Evolutionary conservation across 306 rosid genomes (phyloP).

Genomic region (Glycine latifolia): DNA sequence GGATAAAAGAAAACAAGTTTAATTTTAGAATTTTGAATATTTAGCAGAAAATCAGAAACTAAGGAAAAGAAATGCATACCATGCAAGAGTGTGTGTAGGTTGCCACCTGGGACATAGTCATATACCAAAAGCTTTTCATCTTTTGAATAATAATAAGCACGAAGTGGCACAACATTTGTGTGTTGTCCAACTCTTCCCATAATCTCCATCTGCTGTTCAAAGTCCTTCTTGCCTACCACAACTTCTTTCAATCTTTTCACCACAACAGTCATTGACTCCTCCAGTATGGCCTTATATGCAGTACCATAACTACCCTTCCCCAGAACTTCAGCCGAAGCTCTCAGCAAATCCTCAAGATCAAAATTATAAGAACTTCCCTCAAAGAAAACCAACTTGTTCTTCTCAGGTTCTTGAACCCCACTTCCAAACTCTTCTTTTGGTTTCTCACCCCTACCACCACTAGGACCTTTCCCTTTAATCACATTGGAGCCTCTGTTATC

Average conservation of each 20-base stretch:
- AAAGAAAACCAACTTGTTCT: slow-evolving; percentile 85
- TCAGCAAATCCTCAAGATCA: slow-evolving; percentile 85
- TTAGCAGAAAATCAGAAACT: slow-evolving; percentile 30
- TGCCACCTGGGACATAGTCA: slow-evolving; percentile 71
- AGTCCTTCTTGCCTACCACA: slow-evolving; percentile 79
- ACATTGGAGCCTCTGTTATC: slow-evolving; percentile 46
- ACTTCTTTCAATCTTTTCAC: slow-evolving; percentile 92
- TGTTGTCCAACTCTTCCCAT: slow-evolving; percentile 84
- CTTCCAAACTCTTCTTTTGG: slow-evolving; percentile 90
- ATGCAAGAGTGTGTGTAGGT: slow-evolving; percentile 72
- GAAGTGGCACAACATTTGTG: slow-evolving; percentile 72
- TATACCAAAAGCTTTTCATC: slow-evolving; percentile 89
- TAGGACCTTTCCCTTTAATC: slow-evolving; percentile 67
- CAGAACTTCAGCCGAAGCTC: slow-evolving; percentile 90
- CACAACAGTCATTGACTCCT: slow-evolving; percentile 82
- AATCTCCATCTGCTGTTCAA: slow-evolving; percentile 85
- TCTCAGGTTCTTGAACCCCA: slow-evolving; percentile 93
- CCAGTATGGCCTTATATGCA: slow-evolving; percentile 84
- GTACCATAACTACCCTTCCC: slow-evolving; percentile 94
- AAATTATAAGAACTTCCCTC: slow-evolving; percentile 89
- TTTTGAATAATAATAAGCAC: slow-evolving; percentile 88
- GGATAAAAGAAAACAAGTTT: too few species aligned
- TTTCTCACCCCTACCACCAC: slow-evolving; percentile 80
- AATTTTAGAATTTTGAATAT: not conserved
- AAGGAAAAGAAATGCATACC: slow-evolving; percentile 56